Percentiles rank a stretch among this genome's conserved stretches.
Evolutionary conservation across 1,284 basidiomycete genomes (phyloP).

Genomic region (Coriolopsis trogii): DNA sequence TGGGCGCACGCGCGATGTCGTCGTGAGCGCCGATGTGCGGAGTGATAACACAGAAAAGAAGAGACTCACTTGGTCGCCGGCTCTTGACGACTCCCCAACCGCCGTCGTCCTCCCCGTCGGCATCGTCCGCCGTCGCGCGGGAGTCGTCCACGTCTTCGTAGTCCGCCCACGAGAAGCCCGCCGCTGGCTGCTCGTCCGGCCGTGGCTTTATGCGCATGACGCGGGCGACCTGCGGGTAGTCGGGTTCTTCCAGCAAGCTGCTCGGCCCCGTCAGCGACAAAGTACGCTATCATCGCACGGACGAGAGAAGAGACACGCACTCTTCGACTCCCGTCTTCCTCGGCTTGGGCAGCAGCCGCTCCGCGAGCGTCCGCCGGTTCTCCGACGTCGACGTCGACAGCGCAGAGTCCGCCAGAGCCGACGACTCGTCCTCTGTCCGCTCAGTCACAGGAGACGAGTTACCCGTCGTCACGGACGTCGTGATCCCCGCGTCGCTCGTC

Average conservation of each 20-base stretch:
- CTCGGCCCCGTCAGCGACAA: slow-evolving; percentile 4
- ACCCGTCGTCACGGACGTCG: slow-evolving; percentile 56
- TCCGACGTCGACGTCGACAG: no score
- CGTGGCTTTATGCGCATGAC: slow-evolving; percentile 65
- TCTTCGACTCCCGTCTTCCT: slow-evolving; percentile 68
- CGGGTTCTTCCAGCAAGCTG: slow-evolving; percentile 65
- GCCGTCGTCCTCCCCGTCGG: slow-evolving; percentile 59
- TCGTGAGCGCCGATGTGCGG: background rate
- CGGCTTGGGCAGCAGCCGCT: slow-evolving; percentile 60
- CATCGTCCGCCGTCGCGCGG: slow-evolving; percentile 49
- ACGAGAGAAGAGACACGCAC: slow-evolving; percentile 42
- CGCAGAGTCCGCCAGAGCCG: slow-evolving; percentile 22
- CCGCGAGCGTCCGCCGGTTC: slow-evolving; percentile 52
- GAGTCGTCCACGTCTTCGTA: slow-evolving; percentile 67
- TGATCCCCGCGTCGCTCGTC: slow-evolving; percentile 55
- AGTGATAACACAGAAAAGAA: background rate
- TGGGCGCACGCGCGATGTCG: background rate
- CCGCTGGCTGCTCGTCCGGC: slow-evolving; percentile 57
- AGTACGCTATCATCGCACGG: background rate
- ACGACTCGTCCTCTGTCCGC: slow-evolving; percentile 42
- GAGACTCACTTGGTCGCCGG: slow-evolving; percentile 47
- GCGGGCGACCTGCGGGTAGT: slow-evolving; percentile 55
- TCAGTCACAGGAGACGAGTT: slow-evolving; percentile 55
- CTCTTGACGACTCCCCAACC: slow-evolving; percentile 76
- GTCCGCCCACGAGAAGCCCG: slow-evolving; percentile 73